Percentiles rank a stretch among this genome's conserved stretches.
phyloP scores from a whole-genome alignment of 1,284 basidiomycete species.

The Naganishia sp. region DNA sequence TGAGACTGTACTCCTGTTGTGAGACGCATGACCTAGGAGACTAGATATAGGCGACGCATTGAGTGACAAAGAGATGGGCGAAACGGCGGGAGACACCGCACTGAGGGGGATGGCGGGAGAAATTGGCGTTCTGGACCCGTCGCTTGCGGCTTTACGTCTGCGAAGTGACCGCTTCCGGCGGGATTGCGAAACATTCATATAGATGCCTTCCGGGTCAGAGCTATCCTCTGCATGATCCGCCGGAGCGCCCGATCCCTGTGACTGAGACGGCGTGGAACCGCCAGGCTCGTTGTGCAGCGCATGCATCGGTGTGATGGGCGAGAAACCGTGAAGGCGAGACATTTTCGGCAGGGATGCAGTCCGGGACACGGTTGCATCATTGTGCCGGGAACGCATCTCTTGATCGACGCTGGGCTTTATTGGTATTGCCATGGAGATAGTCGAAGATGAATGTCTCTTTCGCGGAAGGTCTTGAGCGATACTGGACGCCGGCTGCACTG shows the following conservation, averaged over 20 bases:
- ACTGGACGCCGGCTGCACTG: not conserved
- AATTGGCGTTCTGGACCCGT: constrained; percentile 12
- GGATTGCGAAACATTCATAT: constrained; percentile 11
- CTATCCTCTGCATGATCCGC: not conserved
- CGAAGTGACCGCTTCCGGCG: constrained; percentile 11
- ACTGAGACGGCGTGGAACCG: not conserved
- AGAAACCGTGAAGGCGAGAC: constrained; percentile 14
- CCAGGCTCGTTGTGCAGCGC: not conserved
- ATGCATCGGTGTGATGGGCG: constrained; percentile 1
- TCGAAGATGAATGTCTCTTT: not conserved
- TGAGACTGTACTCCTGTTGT: not conserved
- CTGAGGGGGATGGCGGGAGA: constrained; percentile 10
- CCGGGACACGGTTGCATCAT: not conserved
- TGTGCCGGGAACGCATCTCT: not conserved
- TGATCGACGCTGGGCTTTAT: not conserved
- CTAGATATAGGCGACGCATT: constrained; percentile 12
- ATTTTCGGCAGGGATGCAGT: constrained; percentile 21
- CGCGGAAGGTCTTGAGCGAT: not conserved
- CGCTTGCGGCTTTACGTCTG: constrained; percentile 19
- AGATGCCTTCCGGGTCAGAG: constrained; percentile 18
- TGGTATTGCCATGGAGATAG: not conserved
- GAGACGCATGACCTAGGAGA: constrained; percentile 4
- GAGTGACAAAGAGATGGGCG: constrained; percentile 2
- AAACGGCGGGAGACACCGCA: not conserved
- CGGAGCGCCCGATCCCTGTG: not conserved